Conservation (phyloP, 371 early-diverging fungal genomes). For the Zychaea mexicana region DNA sequence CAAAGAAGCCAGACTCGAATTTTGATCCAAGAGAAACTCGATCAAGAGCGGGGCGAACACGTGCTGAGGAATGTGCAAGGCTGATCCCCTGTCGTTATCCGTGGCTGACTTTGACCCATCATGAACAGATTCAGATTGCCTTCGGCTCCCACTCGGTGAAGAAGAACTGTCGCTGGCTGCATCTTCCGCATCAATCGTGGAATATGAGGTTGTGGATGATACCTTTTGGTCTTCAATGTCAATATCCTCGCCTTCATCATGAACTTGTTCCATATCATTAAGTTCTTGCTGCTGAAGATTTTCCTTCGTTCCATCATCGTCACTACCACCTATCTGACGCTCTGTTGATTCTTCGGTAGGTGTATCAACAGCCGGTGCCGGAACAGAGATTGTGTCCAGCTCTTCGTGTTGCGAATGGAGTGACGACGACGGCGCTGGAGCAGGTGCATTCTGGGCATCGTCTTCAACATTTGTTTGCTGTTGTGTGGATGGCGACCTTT, state of each 20-base stretch:
- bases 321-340: not conserved
- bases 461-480: not conserved
- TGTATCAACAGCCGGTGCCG: slow-evolving; percentile 14
- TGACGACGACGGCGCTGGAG: not conserved
- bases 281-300: not conserved
- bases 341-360: not conserved
- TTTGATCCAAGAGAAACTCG: slow-evolving; percentile 55
- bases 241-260: not conserved
- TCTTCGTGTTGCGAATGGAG: slow-evolving; percentile 9
- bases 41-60: slow-evolving; percentile 45
- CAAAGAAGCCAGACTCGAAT: slow-evolving; percentile 49
- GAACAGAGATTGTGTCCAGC: slow-evolving; percentile 17
- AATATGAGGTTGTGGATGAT: not conserved
- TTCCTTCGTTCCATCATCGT: not conserved
- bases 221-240: slow-evolving; percentile 6
- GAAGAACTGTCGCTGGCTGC: too few species aligned
- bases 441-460: not conserved
- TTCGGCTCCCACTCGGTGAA: not conserved
- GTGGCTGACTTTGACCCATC: not conserved
- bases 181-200: not conserved
- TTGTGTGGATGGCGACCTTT: not conserved
- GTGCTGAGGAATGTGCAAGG: slow-evolving; percentile 31
- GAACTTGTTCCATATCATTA: not conserved
- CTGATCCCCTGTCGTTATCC: slow-evolving; percentile 1
- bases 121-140: not conserved